A percentile compares a stretch with the other conserved stretches of the same genome.
Evolutionary conservation across 495 filamentous ascomycete species (phyloP).

Genomic region (Astrothelium macrocarpum): DNA sequence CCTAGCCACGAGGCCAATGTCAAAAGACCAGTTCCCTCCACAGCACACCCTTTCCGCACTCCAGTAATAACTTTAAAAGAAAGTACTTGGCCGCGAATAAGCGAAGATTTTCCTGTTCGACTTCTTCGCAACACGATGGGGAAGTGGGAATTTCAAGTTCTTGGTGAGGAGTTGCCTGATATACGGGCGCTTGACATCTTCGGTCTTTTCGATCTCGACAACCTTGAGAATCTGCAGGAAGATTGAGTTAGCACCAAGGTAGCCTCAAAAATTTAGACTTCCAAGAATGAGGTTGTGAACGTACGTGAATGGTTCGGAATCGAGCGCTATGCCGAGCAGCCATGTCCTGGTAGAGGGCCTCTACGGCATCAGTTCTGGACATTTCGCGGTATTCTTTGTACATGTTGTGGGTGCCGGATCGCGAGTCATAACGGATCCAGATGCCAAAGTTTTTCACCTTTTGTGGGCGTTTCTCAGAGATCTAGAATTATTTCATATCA

Average conservation of each 20-base stretch:
- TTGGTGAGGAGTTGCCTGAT: slow-evolving; percentile 95
- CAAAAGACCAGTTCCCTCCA: background rate
- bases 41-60: background rate
- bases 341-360: slow-evolving; percentile 99
- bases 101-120: slow-evolving; percentile 79
- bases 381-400: slow-evolving; percentile 99
- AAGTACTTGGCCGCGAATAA: slow-evolving; percentile 85
- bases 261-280: background rate
- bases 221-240: slow-evolving; percentile 82
- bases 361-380: slow-evolving; percentile 86
- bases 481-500: slow-evolving; percentile 45
- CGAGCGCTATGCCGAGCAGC: slow-evolving; percentile 94
- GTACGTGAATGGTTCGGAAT: slow-evolving; percentile 94
- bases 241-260: background rate
- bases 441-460: slow-evolving; percentile 99
- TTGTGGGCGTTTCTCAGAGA: slow-evolving; percentile 93
- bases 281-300: slow-evolving; percentile 27
- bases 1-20: background rate
- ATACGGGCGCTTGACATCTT: slow-evolving; percentile 92
- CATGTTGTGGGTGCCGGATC: slow-evolving; percentile 99
- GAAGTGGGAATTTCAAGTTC: slow-evolving; percentile 95
- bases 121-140: slow-evolving; percentile 79
- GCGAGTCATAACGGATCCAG: slow-evolving; percentile 99
- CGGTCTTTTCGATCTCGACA: slow-evolving; percentile 86
- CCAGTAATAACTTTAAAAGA: slow-evolving; percentile 34